Evolutionary conservation across 2,329 filamentous ascomycete species (phyloP).

Genomic region (Aspergillus fumigatus): DNA sequence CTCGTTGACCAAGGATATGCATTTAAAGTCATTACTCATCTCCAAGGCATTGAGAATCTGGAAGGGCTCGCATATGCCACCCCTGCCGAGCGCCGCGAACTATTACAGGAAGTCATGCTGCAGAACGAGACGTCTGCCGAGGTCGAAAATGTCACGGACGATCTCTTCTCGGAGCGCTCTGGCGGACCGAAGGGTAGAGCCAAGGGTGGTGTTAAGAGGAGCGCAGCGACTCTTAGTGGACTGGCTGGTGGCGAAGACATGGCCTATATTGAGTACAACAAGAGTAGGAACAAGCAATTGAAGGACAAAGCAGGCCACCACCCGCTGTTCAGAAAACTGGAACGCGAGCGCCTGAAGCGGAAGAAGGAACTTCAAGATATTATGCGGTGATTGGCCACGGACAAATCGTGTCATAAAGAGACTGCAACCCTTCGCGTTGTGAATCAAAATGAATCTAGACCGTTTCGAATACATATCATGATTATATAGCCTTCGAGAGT

Average conservation of each 20-base stretch:
- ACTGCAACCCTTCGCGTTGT: neutral
- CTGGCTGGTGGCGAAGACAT: constrained; percentile 91
- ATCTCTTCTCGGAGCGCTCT: constrained; percentile 59
- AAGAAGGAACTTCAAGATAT: constrained; percentile 42
- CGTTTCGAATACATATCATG: neutral
- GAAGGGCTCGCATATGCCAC: constrained; percentile 75
- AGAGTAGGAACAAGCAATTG: constrained; percentile 62
- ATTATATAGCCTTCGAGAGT: neutral
- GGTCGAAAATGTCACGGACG: constrained; percentile 65
- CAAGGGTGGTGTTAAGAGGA: constrained; percentile 66
- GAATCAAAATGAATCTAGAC: neutral
- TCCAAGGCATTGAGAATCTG: constrained; percentile 84
- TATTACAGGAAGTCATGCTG: constrained; percentile 83
- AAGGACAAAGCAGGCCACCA: constrained; percentile 59
- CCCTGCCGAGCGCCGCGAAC: constrained; percentile 73
- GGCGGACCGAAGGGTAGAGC: constrained; percentile 38
- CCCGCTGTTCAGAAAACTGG: constrained; percentile 63
- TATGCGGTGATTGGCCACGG: constrained; percentile 8
- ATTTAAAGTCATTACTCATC: constrained; percentile 96
- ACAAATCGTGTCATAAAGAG: neutral
- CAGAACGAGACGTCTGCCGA: constrained; percentile 73
- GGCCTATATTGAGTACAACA: constrained; percentile 88
- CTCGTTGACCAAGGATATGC: constrained; percentile 97
- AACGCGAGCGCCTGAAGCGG: constrained; percentile 57
- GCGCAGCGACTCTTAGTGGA: constrained; percentile 78